Conservation (phyloP, 2,329 filamentous ascomycete species). For the Exophiala bonariae region DNA sequence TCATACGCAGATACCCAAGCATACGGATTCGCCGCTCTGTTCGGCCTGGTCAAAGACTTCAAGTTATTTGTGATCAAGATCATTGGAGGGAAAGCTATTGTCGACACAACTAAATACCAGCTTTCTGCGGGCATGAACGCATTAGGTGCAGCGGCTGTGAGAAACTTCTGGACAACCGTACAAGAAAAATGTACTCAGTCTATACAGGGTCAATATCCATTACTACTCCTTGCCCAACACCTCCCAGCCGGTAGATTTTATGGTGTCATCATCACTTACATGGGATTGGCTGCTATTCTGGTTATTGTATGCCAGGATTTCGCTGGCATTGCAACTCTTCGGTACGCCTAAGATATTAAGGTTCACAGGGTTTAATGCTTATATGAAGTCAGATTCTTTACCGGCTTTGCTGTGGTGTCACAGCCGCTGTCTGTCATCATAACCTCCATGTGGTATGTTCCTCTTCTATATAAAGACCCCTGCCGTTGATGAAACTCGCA, state of each 20-base stretch:
- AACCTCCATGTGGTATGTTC: slow-evolving; percentile 12
- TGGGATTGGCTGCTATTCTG: slow-evolving; percentile 7
- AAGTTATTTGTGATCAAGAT: slow-evolving; percentile 9
- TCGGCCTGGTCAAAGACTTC: slow-evolving; percentile 12
- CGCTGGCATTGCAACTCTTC: slow-evolving; percentile 6
- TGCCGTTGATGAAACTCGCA: neutral
- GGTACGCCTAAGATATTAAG: neutral
- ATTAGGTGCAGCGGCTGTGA: slow-evolving; percentile 7
- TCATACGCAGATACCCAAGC: slow-evolving; percentile 12
- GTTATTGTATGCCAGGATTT: slow-evolving; percentile 10
- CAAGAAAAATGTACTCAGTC: too few relatives aligned
- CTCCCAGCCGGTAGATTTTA: slow-evolving; percentile 7
- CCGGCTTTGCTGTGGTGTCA: slow-evolving; percentile 5
- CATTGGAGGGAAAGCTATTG: neutral
- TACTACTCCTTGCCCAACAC: slow-evolving; percentile 7
- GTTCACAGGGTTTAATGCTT: neutral
- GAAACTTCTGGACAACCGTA: neutral
- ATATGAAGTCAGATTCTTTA: slow-evolving; percentile 8
- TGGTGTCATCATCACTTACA: slow-evolving; percentile 1
- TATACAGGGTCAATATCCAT: slow-evolving; percentile 9
- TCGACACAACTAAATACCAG: slow-evolving; percentile 10
- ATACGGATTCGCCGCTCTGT: slow-evolving; percentile 13
- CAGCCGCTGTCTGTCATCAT: slow-evolving; percentile 13
- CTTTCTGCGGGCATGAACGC: slow-evolving; percentile 6
- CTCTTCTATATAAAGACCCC: neutral